Conservation (phyloP, 805 yeast species). For the Yamadazyma kitorensis region DNA sequence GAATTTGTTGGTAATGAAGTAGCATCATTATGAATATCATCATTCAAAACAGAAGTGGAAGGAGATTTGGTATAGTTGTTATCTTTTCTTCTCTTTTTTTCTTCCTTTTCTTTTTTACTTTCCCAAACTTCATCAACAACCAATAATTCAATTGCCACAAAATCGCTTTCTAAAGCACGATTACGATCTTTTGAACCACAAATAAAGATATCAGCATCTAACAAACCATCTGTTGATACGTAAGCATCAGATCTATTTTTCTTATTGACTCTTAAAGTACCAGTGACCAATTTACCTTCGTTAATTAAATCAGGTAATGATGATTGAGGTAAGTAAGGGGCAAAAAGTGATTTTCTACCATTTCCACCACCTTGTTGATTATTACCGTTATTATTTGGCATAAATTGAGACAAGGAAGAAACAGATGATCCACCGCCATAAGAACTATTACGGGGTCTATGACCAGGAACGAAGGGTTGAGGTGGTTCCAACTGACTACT, state of each 20-base stretch:
- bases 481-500: conserved; percentile 36
- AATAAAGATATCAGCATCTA: conserved; percentile 95
- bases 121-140: conserved; percentile 98
- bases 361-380: conserved; percentile 33
- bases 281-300: conserved; percentile 90
- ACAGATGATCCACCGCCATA: conserved; percentile 55
- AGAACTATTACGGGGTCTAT: conserved; percentile 67
- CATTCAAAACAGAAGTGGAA: conserved; percentile 43
- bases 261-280: conserved; percentile 89
- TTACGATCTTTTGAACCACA: conserved; percentile 98
- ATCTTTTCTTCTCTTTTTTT: conserved; percentile 88
- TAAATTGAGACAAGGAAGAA: conserved; percentile 42
- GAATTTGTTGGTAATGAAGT: conserved; percentile 48
- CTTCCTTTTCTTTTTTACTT: conserved; percentile 94
- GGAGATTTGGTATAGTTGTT: conserved; percentile 38
- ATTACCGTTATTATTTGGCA: conserved; percentile 22
- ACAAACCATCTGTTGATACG: conserved; percentile 92
- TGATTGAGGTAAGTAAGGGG: conserved; percentile 94
- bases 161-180: conserved; percentile 94
- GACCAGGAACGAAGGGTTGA: conserved; percentile 68
- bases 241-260: conserved; percentile 97
- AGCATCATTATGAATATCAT: conserved; percentile 80
- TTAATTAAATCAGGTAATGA: conserved; percentile 83
- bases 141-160: conserved; percentile 91
- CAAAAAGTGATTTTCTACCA: conserved; percentile 78